Base-by-base conservation (phyloP, 1,139 yeast species). In the Hansenula sp. region DNA sequence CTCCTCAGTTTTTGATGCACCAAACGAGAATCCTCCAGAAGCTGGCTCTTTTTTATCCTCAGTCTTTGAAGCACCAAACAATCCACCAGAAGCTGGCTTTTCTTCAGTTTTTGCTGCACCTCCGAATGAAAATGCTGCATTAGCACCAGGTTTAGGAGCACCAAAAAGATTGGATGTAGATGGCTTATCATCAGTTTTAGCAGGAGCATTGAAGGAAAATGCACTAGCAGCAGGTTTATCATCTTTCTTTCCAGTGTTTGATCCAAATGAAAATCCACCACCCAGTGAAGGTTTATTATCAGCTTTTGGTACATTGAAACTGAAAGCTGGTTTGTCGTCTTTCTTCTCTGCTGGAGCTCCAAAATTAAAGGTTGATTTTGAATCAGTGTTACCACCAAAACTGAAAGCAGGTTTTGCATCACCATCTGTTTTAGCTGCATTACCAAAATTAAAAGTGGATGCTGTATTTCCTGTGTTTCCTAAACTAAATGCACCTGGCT, bases 161-260 rank as follows among this genome's bases (percentile, higher is more conserved):
- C 37, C 25, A n/a, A 59, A 56, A 19, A n/a, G n/a, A n/a, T n/a
- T n/a, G n/a, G 53, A 40, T 40, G 60, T 52, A 4, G 58, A 50
- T 11, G 63, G 56, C 20, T 52, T 54, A 35, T 38, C 49, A 29
- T 43, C 52, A 24, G 38, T 38, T 18, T 34, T 37, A 16, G 37
- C 45, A 6, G 29, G 11, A 32, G 27, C 34, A 18, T 29, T 29
- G 17, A 32, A 32, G 4, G 27, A 20, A 22, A 32, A 24, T 14
- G 25, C n/a, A n/a, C n/a, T n/a, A n/a, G n/a, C n/a, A n/a, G n/a
- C 25, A 9, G 40, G 33, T 19, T 28, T 34, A 28, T 31, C 16
- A n/a, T 29, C 21, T 17, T n/a, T 6, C 14, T 32, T 24, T 16
- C 21, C 8, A 16, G 29, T 14, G 13, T 12, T 6, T 11, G n/a